Conservation (phyloP, 2,329 filamentous ascomycete species). For the Aschersonia sp. region DNA sequence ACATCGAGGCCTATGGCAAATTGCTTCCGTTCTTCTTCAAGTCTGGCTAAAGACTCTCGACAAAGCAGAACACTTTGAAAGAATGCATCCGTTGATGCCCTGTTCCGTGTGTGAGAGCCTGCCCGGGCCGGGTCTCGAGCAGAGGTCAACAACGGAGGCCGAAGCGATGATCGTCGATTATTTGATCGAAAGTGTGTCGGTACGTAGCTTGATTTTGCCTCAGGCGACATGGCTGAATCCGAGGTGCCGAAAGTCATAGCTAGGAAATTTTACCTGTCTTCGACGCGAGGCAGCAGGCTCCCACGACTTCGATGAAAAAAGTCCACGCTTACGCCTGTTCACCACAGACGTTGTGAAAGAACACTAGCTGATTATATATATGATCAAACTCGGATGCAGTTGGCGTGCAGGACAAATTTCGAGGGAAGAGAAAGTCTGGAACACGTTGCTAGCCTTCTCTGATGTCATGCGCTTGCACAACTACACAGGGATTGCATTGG, state of each 20-base stretch:
- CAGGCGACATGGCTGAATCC: too few relatives aligned
- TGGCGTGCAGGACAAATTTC: too few relatives aligned
- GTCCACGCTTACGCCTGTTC: too few relatives aligned
- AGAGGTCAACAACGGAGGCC: not conserved
- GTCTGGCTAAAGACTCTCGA: slow-evolving; percentile 41
- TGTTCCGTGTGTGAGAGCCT: slow-evolving; percentile 16
- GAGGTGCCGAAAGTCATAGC: too few relatives aligned
- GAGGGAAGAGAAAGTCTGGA: too few relatives aligned
- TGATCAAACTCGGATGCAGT: too few relatives aligned
- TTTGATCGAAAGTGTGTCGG: not conserved
- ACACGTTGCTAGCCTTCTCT: not conserved
- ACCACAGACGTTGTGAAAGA: too few relatives aligned
- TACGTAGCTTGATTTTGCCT: too few relatives aligned
- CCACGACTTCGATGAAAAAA: too few relatives aligned
- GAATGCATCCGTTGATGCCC: slow-evolving; percentile 29
- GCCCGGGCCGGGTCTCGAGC: not conserved
- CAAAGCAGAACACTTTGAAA: slow-evolving; percentile 46
- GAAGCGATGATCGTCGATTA: not conserved
- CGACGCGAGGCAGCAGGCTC: too few relatives aligned
- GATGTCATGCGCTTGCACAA: not conserved
- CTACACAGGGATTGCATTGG: not conserved
- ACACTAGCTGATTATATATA: too few relatives aligned
- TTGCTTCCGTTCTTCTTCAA: slow-evolving; percentile 40
- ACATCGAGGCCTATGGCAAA: slow-evolving; percentile 39
- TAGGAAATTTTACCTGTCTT: too few relatives aligned